phyloP scores from a whole-genome alignment of 2,329 filamentous ascomycete species.

The Trichophyton mentagrophytes region DNA sequence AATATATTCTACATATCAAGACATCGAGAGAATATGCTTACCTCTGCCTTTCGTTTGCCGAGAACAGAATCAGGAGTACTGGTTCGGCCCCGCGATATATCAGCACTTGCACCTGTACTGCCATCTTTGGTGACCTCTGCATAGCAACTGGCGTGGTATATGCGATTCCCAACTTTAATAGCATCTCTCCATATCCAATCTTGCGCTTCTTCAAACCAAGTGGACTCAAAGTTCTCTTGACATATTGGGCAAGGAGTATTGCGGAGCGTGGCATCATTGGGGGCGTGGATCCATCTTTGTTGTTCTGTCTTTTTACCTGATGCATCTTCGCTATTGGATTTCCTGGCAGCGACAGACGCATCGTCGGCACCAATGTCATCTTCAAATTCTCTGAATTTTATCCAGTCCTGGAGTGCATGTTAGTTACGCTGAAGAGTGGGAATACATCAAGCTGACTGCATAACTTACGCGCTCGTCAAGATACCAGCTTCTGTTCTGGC shows the following conservation, averaged over 20 bases:
- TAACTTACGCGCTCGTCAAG: slow-evolving; percentile 65
- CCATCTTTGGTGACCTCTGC: slow-evolving; percentile 63
- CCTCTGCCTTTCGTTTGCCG: slow-evolving; percentile 65
- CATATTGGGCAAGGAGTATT: slow-evolving; percentile 84
- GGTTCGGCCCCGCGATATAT: slow-evolving; percentile 23
- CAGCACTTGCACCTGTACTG: slow-evolving; percentile 18
- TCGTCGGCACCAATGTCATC: slow-evolving; percentile 45
- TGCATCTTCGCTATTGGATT: slow-evolving; percentile 28
- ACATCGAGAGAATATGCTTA: slow-evolving; percentile 19
- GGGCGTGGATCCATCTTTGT: slow-evolving; percentile 66
- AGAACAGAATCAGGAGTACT: slow-evolving; percentile 52
- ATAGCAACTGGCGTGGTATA: slow-evolving; percentile 85
- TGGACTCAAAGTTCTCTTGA: slow-evolving; percentile 85
- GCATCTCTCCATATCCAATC: slow-evolving; percentile 97
- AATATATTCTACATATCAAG: background rate
- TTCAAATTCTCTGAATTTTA: slow-evolving; percentile 66
- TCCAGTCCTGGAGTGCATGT: slow-evolving; percentile 57
- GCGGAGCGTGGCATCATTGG: slow-evolving; percentile 59
- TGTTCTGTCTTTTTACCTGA: slow-evolving; percentile 44
- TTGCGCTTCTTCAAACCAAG: slow-evolving; percentile 83
- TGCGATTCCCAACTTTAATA: slow-evolving; percentile 59
- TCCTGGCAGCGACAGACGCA: slow-evolving; percentile 28
- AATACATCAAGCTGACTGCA: background rate
- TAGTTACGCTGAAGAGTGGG: background rate
- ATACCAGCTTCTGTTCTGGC: slow-evolving; percentile 89